A percentile compares a stretch with the other conserved stretches of the same genome.
Conservation (phyloP, 78 protist species). For the Salpingoeca rosetta region DNA sequence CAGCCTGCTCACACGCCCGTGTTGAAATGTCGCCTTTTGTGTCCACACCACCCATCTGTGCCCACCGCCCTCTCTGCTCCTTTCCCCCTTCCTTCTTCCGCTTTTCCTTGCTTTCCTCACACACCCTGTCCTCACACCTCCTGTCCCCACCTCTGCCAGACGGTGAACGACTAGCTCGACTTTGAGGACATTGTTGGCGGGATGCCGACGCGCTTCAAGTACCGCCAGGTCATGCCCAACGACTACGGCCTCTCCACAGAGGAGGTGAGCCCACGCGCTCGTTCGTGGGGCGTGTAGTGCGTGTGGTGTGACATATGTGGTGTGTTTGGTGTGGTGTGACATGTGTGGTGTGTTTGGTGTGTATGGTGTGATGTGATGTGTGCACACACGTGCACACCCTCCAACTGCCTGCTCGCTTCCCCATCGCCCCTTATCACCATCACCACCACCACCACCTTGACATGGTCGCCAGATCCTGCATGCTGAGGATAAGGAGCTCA, state of each 20-base stretch:
- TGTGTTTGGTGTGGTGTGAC: not conserved
- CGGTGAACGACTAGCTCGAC: slow-evolving; percentile 16
- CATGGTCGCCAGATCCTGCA: not conserved
- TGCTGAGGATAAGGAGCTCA: slow-evolving; percentile 43
- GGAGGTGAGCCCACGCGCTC: slow-evolving; percentile 18
- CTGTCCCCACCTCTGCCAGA: slow-evolving; percentile 1
- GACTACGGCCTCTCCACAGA: slow-evolving; percentile 24
- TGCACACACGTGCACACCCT: too few species aligned
- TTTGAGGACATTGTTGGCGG: slow-evolving; percentile 27
- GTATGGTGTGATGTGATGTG: too few species aligned
- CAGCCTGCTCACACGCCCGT: too few species aligned
- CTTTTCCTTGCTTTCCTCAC: too few species aligned
- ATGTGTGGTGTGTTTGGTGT: not conserved
- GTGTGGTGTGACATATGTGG: not conserved
- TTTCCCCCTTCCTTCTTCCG: too few species aligned
- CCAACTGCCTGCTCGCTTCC: not conserved
- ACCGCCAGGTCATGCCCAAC: slow-evolving; percentile 33
- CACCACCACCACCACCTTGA: not conserved
- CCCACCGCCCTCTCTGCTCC: too few species aligned
- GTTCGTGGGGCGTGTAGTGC: not conserved
- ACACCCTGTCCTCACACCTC: too few species aligned
- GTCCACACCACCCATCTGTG: too few species aligned
- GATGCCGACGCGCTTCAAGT: slow-evolving; percentile 43
- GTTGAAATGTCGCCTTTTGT: too few species aligned
- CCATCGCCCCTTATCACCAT: not conserved